Evolutionary conservation across 208 protist species (phyloP), one percentile per base, ranked within the genome.

Genomic region (Wallacemonas collosoma): DNA sequence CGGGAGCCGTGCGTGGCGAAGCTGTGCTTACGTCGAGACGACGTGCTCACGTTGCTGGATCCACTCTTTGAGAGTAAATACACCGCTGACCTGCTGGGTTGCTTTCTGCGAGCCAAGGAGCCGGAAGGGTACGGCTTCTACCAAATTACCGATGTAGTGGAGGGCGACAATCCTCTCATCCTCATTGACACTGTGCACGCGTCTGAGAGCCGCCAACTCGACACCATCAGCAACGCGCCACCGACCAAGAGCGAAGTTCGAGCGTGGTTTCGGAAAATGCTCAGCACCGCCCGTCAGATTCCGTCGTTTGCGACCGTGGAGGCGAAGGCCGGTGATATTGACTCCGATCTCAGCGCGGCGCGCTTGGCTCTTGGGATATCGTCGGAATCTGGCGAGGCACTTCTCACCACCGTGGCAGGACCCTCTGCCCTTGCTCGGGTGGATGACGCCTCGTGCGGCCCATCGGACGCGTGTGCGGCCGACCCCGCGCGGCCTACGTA

Each of bases 71-170:
- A 61, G 12, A 62, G 67, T 39, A 71, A 76, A 41, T 90, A 81
- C 62, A 43, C 69, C 7, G 63, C 72, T 48, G 82, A 83, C 6
- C 14, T 86, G 1, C 72, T 54, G 14, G 82, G 82, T 14, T 91
- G 82, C 72, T 91, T 91, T 75, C 80, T 81, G 51, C 75, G 86
- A 14, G 80, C 85, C 17, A 77, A 75, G 47, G 82, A 81, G 45
- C 57, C 56, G 1, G 40, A 72, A 2, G 77, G 77, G 14, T 91
- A 86, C 62, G 50, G 12, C 41, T 35, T 91, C 26, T 83, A 81
- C 45, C 82, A 88, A 72, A 82, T 91, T 48, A 67, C 58, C 8
- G 68, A 61, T 65, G 26, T 81, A 2, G 68, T 69, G 15, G 35
- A 51, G 2, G 72, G 69, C 14, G 53, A 68, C 2, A 58, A 53